These are phyloP conservation scores for Galium porrigens DNA, from an alignment of 305 asterid genomes.

Conservation along the genomic window DNA sequence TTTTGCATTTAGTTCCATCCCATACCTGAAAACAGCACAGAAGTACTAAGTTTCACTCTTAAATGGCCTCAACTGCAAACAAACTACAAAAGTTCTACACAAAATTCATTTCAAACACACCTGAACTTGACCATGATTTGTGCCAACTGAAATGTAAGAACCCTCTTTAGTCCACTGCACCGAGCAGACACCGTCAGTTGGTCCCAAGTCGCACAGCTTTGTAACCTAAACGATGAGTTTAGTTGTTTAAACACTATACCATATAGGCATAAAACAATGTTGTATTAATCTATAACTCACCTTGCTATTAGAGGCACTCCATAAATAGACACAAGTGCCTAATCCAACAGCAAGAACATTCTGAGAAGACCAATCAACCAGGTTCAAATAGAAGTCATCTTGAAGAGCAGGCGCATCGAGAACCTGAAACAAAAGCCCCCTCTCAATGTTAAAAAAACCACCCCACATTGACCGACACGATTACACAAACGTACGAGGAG, in stretches of 20 bases:
- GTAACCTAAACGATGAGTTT: slow-evolving; percentile 46
- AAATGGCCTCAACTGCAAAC: not conserved
- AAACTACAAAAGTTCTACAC: not conserved
- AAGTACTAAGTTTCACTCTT: no score
- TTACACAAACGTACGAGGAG: not conserved
- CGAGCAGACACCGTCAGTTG: slow-evolving; percentile 73
- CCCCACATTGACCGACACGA: not conserved
- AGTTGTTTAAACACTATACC: not conserved
- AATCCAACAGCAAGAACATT: slow-evolving; percentile 96
- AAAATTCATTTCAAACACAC: slow-evolving; percentile 20
- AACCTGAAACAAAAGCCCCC: slow-evolving; percentile 38
- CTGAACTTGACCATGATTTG: slow-evolving; percentile 88
- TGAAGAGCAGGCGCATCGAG: slow-evolving; percentile 96
- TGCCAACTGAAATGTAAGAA: slow-evolving; percentile 79
- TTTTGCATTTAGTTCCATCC: slow-evolving; percentile 92
- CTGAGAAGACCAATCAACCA: slow-evolving; percentile 99
- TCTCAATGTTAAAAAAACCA: not conserved
- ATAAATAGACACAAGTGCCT: slow-evolving; percentile 83
- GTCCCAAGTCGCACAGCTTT: slow-evolving; percentile 86
- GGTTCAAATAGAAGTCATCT: slow-evolving; percentile 87
- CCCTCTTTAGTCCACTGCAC: slow-evolving; percentile 98
- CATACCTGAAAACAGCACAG: slow-evolving; percentile 40
- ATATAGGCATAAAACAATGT: not conserved
- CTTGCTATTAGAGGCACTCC: slow-evolving; percentile 93
- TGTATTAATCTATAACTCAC: slow-evolving; percentile 25